Conservation (phyloP, 2,329 filamentous ascomycete species). For the Shiraia bambusicola region DNA sequence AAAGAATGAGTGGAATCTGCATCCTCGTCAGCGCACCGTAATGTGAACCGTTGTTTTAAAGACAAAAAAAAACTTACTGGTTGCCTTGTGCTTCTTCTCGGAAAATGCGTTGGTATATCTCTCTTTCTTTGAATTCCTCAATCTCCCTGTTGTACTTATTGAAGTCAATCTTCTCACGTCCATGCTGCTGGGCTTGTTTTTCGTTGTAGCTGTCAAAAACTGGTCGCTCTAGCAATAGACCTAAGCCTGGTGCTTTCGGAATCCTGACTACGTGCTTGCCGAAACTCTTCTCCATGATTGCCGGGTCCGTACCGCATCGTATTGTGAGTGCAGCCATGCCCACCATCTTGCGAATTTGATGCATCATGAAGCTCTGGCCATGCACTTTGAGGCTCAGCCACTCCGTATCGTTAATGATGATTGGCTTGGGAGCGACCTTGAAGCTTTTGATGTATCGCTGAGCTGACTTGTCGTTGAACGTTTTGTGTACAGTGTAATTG, state of each 20-base stretch:
- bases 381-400: slow-evolving; percentile 96
- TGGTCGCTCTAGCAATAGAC: slow-evolving; percentile 83
- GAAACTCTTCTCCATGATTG: slow-evolving; percentile 74
- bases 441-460: slow-evolving; percentile 94
- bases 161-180: slow-evolving; percentile 74
- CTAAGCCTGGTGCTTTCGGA: slow-evolving; percentile 88
- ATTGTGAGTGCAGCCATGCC: slow-evolving; percentile 85
- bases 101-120: slow-evolving; percentile 93
- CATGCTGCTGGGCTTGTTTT: slow-evolving; percentile 64
- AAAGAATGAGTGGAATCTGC: slow-evolving; percentile 52
- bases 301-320: slow-evolving; percentile 74
- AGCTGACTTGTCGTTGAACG: slow-evolving; percentile 74
- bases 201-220: slow-evolving; percentile 90
- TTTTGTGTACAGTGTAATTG: slow-evolving; percentile 96
- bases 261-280: slow-evolving; percentile 73
- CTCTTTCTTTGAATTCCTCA: slow-evolving; percentile 82
- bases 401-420: slow-evolving; percentile 87
- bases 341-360: slow-evolving; percentile 99
- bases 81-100: slow-evolving; percentile 84
- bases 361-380: slow-evolving; percentile 99
- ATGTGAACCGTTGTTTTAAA: neutral
- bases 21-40: slow-evolving; percentile 13
- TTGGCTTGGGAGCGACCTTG: slow-evolving; percentile 62
- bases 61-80: slow-evolving; percentile 61
- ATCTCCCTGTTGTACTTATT: slow-evolving; percentile 75